Conservation (phyloP, 192 early-diverging fungal genomes). For the Coemansia pectinata region DNA sequence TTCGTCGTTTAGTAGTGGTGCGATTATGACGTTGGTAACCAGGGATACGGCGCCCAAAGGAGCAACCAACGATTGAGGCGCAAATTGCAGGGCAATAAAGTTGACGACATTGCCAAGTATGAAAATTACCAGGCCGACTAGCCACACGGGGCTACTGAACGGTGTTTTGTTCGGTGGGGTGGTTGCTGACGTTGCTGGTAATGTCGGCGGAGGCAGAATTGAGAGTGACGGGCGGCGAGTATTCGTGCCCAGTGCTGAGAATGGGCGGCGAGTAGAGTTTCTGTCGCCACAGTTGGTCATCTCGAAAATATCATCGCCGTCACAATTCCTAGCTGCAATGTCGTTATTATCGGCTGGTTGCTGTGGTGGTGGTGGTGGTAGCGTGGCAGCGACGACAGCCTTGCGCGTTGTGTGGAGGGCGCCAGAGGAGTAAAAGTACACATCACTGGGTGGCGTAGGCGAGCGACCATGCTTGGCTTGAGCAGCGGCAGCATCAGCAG, state of each 20-base stretch:
- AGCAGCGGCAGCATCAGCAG: slow-evolving; percentile 16
- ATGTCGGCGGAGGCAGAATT: background rate
- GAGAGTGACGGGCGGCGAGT: background rate
- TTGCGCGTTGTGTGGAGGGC: slow-evolving; percentile 6
- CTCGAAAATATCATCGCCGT: background rate
- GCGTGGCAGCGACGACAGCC: background rate
- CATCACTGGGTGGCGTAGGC: slow-evolving; percentile 7
- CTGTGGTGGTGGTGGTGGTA: background rate
- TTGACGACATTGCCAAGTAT: slow-evolving; percentile 70
- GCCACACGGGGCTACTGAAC: slow-evolving; percentile 56
- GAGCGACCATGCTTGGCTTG: background rate
- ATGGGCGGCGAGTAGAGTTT: background rate
- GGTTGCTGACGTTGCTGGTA: background rate
- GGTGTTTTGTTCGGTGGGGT: slow-evolving; percentile 14
- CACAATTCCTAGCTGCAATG: background rate
- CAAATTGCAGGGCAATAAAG: slow-evolving; percentile 76
- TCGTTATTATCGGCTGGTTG: background rate
- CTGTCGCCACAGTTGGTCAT: background rate
- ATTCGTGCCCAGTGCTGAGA: background rate
- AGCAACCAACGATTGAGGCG: slow-evolving; percentile 78
- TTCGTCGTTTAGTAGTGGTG: slow-evolving; percentile 76
- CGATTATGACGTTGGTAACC: slow-evolving; percentile 79
- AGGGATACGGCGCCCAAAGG: slow-evolving; percentile 77
- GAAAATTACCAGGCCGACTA: slow-evolving; percentile 69
- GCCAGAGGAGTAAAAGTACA: slow-evolving; percentile 24